Percentiles rank a stretch among this genome's conserved stretches.
These are phyloP conservation scores for Cylindrodendrum hubeiense DNA, from an alignment of 2,329 filamentous ascomycete species.

Conservation along the genomic window DNA sequence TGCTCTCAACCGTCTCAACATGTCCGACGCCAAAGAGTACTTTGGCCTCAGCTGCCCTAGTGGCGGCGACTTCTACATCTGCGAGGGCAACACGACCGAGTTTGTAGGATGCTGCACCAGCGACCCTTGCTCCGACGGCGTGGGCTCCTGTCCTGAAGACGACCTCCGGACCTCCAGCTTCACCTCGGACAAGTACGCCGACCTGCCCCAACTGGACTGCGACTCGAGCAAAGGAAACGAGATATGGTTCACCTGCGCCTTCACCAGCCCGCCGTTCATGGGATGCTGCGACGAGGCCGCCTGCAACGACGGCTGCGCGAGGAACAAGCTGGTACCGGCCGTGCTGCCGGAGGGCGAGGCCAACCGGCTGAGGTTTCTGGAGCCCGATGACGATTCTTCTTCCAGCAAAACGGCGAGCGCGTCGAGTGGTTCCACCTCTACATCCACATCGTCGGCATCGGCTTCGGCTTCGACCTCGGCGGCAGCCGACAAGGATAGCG, in stretches of 20 bases:
- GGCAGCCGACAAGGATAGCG: slow-evolving; percentile 1
- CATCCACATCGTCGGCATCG: background rate
- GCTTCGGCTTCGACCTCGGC: slow-evolving; percentile 4
- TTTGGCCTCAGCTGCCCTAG: slow-evolving; percentile 49
- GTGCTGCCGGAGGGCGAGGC: slow-evolving; percentile 26
- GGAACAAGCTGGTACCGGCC: slow-evolving; percentile 27
- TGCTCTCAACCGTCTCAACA: slow-evolving; percentile 8
- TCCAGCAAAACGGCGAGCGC: background rate
- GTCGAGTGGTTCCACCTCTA: background rate
- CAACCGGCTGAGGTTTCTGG: slow-evolving; percentile 32
- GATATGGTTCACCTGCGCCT: slow-evolving; percentile 53
- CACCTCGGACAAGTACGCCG: slow-evolving; percentile 42
- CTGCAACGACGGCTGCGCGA: slow-evolving; percentile 35
- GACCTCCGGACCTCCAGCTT: slow-evolving; percentile 49
- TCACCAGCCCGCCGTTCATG: slow-evolving; percentile 50
- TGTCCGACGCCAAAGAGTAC: slow-evolving; percentile 29
- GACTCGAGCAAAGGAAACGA: slow-evolving; percentile 25
- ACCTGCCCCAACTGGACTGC: slow-evolving; percentile 52
- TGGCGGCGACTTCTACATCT: slow-evolving; percentile 54
- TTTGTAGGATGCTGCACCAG: slow-evolving; percentile 57
- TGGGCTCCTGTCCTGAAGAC: slow-evolving; percentile 49
- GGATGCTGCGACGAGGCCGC: slow-evolving; percentile 52
- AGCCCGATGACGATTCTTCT: slow-evolving; percentile 17
- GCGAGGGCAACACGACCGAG: slow-evolving; percentile 44
- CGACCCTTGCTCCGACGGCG: slow-evolving; percentile 48